These are phyloP conservation scores for Umbelopsis sp. DNA, from an alignment of 371 early-diverging fungal genomes.

Conservation along the genomic window DNA sequence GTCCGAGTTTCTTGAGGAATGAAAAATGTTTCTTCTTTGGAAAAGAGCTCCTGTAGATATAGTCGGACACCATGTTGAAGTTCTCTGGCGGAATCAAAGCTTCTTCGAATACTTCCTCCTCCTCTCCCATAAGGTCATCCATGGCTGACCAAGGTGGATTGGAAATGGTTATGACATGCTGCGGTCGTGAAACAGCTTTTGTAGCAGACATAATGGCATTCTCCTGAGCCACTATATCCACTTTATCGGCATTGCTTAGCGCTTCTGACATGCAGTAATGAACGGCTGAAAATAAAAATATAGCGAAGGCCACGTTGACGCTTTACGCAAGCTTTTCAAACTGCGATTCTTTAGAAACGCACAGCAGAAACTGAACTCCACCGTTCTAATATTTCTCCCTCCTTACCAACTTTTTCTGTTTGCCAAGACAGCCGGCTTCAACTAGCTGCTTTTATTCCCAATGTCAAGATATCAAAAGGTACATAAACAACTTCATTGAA, in stretches of 20 bases:
- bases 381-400: not conserved
- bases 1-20: conserved; percentile 88
- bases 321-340: conserved; percentile 5
- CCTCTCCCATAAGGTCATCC: conserved; percentile 41
- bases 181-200: not conserved
- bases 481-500: not conserved
- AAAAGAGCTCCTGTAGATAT: conserved; percentile 91
- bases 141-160: conserved; percentile 38
- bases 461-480: conserved; percentile 20
- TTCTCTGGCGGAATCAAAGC: conserved; percentile 88
- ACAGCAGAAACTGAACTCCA: not conserved
- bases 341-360: conserved; percentile 3
- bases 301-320: not conserved
- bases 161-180: conserved; percentile 17
- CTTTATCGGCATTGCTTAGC: not conserved
- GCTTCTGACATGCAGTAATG: conserved; percentile 3
- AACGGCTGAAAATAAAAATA: not conserved
- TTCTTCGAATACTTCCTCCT: conserved; percentile 55
- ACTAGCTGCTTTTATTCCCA: not conserved
- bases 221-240: not conserved
- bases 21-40: conserved; percentile 89
- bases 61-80: conserved; percentile 90
- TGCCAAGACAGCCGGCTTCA: not conserved
- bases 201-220: conserved; percentile 1
- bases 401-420: not conserved